Conservation (phyloP, 345 rosid species). For the Eutrema japonicum region DNA sequence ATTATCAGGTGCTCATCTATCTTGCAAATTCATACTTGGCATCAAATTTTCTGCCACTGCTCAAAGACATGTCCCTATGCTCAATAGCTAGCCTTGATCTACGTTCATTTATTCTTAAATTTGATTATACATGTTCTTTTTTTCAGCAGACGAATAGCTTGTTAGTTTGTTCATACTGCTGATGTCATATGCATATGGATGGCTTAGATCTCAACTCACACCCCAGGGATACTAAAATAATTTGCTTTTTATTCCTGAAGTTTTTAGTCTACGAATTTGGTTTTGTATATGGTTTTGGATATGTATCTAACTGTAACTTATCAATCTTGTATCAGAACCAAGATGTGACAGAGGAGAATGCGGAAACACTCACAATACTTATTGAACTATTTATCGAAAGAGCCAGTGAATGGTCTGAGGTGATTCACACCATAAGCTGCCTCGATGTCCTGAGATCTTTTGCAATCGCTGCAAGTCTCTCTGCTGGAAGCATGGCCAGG, state of each 20-base stretch:
- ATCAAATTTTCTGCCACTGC: conserved; percentile 7
- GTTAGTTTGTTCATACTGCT: conserved; percentile 7
- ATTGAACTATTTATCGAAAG: conserved; percentile 79
- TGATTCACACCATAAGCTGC: conserved; percentile 72
- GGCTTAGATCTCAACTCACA: not conserved
- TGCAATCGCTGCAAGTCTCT: conserved; percentile 62
- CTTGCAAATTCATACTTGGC: conserved; percentile 17
- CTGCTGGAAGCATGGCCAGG: conserved; percentile 67
- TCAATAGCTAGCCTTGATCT: conserved; percentile 1
- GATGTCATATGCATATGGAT: conserved; percentile 13
- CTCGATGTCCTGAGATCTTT: conserved; percentile 81
- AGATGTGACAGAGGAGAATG: conserved; percentile 69
- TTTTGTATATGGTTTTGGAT: conserved; percentile 32
- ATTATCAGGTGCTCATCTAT: conserved; percentile 74
- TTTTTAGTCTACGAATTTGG: conserved; percentile 7
- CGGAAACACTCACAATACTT: conserved; percentile 74
- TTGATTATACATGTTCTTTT: not conserved
- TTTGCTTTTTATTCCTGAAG: not conserved
- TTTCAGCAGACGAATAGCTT: conserved; percentile 4
- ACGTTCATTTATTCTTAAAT: conserved; percentile 1
- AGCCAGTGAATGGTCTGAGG: conserved; percentile 78
- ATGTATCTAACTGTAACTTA: conserved; percentile 22
- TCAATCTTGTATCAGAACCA: conserved; percentile 62
- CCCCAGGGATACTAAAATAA: not conserved
- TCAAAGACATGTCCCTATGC: not conserved